Evolutionary conservation across 2,329 filamentous ascomycete genomes (phyloP), one percentile per base, ranked within the genome.

Genomic region (Fusarium bulbicola): DNA sequence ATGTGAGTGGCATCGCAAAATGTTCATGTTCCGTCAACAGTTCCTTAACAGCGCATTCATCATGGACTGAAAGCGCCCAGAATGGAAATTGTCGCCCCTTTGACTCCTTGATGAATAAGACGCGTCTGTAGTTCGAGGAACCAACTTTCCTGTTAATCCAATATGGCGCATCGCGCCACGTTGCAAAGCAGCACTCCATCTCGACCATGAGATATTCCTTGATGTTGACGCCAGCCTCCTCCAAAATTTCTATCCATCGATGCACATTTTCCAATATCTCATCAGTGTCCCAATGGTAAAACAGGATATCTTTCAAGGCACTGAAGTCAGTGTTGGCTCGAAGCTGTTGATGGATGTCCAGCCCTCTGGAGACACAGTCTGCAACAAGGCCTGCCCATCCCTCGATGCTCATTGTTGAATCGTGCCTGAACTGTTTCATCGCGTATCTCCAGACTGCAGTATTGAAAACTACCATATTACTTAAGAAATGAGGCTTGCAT

Each of bases 381-480:
- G 26, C 20, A 30, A 47, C 1, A 12, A 47, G 20, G 2, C 3
- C 10, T 16, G 20, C 26, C 45, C 45, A 47, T 47, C 45, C 45
- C 0, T 47, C 45, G 7, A 30, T 16, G 7, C 4, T 47, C 5
- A 4, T 1, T 30, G 7, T 4, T 12, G 10, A 47, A 16, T 6
- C 45, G 45, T 47, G 1, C 26, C 2, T 47, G 7, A 47, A 47
- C 10, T 47, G 14, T 12, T 47, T 30, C 26, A 47, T 30, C 10
- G 26, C 45, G 45, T 47, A 47, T 47, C 9, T 47, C 45, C 45
- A 47, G 26, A 47, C 14, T 0, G 45, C 20, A 30, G 45, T 47
- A 3, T 47, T 47, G 9, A 30, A 47, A 30, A 7, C 45, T 2
- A 8, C 20, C 14, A 47, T 30, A 10, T n/a, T n/a, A 5, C 45